A percentile compares a stretch with the other conserved stretches of the same genome.
Conservation (phyloP, 2,329 filamentous ascomycete genomes). For the Sclerotinia trifoliorum region DNA sequence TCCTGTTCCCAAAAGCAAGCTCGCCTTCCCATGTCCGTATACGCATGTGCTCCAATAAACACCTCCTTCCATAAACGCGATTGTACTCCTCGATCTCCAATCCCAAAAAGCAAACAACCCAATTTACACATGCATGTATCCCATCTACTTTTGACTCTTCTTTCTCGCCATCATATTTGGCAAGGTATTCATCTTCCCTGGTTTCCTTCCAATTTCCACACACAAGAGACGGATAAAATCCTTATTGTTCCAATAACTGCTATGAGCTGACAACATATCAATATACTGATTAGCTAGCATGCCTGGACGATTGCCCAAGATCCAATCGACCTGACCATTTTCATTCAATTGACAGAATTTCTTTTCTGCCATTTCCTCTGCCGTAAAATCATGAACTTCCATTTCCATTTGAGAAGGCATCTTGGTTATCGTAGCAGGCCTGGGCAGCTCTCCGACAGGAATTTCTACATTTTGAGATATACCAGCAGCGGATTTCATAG, state of each 20-base stretch:
- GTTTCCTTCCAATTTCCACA: conserved; percentile 75
- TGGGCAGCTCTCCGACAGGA: conserved; percentile 43
- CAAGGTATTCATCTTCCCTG: conserved; percentile 61
- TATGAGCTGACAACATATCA: conserved; percentile 95
- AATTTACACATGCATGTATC: background rate
- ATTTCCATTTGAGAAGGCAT: conserved; percentile 75
- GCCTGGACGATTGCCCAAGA: conserved; percentile 77
- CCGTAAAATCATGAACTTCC: conserved; percentile 90
- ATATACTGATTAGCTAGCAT: conserved; percentile 93
- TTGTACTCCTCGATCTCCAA: background rate
- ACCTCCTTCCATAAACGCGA: background rate
- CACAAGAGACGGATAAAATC: conserved; percentile 93
- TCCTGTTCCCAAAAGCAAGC: background rate
- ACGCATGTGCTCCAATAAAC: background rate
- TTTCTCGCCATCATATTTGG: conserved; percentile 60
- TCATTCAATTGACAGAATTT: conserved; percentile 88
- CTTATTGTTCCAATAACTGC: conserved; percentile 83
- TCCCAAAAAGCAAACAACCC: background rate
- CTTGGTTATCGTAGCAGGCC: conserved; percentile 43
- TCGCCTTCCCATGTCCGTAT: background rate
- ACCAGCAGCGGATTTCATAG: conserved; percentile 61
- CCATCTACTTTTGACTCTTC: conserved; percentile 31
- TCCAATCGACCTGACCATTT: conserved; percentile 94
- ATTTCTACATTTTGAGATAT: conserved; percentile 42
- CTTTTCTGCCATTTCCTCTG: conserved; percentile 88